phyloP scores from a whole-genome alignment of 495 filamentous ascomycete genomes.

The Penicillium ochrochloron region DNA sequence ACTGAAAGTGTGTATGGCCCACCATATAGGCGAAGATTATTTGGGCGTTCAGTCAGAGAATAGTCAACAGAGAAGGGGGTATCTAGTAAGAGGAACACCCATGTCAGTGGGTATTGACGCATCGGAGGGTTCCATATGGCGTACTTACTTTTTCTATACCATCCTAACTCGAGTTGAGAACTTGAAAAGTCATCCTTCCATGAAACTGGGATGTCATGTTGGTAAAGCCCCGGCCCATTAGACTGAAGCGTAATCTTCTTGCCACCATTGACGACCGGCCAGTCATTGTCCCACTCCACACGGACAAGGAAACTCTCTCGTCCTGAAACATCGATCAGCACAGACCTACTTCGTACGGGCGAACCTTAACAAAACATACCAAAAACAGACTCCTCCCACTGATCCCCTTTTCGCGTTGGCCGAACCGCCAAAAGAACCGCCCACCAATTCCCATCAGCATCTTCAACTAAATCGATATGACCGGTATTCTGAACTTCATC shows the following conservation, averaged over 20 bases:
- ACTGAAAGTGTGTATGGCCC: conserved; percentile 46
- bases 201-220: conserved; percentile 20
- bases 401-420: conserved; percentile 29
- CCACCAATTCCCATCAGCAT: conserved; percentile 50
- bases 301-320: conserved; percentile 53
- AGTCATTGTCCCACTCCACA: conserved; percentile 51
- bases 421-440: conserved; percentile 50
- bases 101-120: not conserved
- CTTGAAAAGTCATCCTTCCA: conserved; percentile 50
- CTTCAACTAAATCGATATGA: conserved; percentile 52
- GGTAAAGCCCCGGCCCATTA: conserved; percentile 35
- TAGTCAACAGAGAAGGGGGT: conserved; percentile 40
- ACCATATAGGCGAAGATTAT: conserved; percentile 44
- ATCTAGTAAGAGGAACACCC: conserved; percentile 18
- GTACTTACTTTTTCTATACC: conserved; percentile 49
- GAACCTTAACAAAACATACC: conserved; percentile 22
- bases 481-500: conserved; percentile 49
- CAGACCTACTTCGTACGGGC: not conserved
- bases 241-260: conserved; percentile 45
- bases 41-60: conserved; percentile 40
- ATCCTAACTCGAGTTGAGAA: conserved; percentile 35
- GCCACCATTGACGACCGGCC: conserved; percentile 53
- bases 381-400: conserved; percentile 46
- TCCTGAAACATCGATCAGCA: conserved; percentile 28
- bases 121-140: not conserved